Evolutionary conservation across 2,329 filamentous ascomycete genomes (phyloP).

Genomic region (Exophiala sp.): DNA sequence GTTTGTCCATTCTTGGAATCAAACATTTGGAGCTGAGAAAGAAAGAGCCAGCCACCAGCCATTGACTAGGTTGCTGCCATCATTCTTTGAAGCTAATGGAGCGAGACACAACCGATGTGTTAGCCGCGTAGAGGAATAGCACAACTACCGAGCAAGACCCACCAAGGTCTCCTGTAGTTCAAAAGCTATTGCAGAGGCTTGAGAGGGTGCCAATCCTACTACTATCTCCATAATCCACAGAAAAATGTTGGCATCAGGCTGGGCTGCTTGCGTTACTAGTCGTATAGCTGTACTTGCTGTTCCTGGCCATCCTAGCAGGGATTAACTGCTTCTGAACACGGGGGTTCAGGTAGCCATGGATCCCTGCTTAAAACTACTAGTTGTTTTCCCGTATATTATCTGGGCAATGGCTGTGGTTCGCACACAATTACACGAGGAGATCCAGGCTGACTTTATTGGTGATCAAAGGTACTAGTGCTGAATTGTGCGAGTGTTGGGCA

Average conservation of each 20-base stretch:
- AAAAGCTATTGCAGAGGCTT: not conserved
- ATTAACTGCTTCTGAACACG: not conserved
- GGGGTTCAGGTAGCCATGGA: not conserved
- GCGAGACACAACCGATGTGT: not conserved
- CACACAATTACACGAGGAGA: not conserved
- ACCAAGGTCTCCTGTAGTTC: not conserved
- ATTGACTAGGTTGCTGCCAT: not conserved
- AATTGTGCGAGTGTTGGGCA: not conserved
- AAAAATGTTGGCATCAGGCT: not conserved
- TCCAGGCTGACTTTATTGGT: not conserved
- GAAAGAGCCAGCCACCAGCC: not conserved
- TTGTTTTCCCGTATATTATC: not conserved
- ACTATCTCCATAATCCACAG: not conserved
- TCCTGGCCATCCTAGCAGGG: not conserved
- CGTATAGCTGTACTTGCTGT: not conserved
- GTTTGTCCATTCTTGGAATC: not conserved
- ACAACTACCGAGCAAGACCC: not conserved
- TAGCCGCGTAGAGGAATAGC: not conserved
- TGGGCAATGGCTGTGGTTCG: not conserved
- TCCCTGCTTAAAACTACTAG: not conserved
- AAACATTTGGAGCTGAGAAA: not conserved
- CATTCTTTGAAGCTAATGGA: not conserved
- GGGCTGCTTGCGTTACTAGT: not conserved
- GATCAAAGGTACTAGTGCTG: not conserved
- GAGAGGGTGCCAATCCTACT: not conserved